Base-by-base conservation (phyloP, 352 stramenopile genomes). In the Phytophthora nicotianae region DNA sequence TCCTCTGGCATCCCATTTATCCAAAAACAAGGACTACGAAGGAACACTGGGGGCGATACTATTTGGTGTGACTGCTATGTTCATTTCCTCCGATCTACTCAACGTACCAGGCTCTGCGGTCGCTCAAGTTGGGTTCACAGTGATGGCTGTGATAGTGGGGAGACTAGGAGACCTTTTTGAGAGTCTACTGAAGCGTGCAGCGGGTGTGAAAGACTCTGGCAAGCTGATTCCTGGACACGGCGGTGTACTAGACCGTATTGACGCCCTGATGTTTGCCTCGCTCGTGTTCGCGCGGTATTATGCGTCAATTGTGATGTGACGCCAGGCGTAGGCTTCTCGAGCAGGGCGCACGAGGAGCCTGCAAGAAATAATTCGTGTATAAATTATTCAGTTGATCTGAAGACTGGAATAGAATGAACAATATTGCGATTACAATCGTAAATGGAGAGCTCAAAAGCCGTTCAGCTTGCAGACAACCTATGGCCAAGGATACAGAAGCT, bases 1-100 rank as follows among this genome's bases (percentile, higher is more conserved):
- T 49, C 79, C 81, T 4, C 81, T 96, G 11, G 95, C 94, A 9
- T 83, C 90, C 0, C 90, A 93, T 35, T 63, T 97, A 26, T 98
- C 89, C 43, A 96, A 96, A 32, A 98, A 98, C 77, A 99, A 99
- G 66, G 97, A 97, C 46, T 90, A 98, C 19, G 96, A 99, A 79
- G 96, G 96, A 50, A 91, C 96, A 19, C 62, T 98, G 26, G 93
- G 88, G 8, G 96, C 94, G 17, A 77, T 88, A 21, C 19, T 95
- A 0, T 88, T 89, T 14, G 92, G 88, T 17, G 46, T 98, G 19
- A 88, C 88, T 10, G 88, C 95, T 3, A 97, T 96, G 78, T 77
- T 96, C 40, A 79, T 98, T 45, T 83, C 72, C 13, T 83, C 77
- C 0, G 49, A 79, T 17, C 21, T 92, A 19, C 96, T 96, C 46